Percentiles rank a stretch among this genome's conserved stretches.
phyloP scores from a whole-genome alignment of 257 asterid genomes.

The Solanum arcanum region DNA sequence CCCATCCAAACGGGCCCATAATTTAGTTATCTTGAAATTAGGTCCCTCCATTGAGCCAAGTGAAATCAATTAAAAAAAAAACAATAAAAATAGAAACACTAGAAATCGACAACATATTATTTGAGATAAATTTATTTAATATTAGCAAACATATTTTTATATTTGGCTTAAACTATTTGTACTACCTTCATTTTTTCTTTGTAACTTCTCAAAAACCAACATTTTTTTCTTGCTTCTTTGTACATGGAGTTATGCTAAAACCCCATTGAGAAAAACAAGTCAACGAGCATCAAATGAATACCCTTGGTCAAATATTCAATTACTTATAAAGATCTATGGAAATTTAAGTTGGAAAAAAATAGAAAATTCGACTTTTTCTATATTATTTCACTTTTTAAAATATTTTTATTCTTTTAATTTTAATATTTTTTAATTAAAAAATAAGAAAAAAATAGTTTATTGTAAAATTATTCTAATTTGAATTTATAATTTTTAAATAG shows the following conservation, averaged over 20 bases:
- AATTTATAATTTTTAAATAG: not conserved
- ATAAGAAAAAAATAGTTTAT: no score
- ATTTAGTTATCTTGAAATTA: constrained; percentile 17
- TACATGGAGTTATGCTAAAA: constrained; percentile 6
- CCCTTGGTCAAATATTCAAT: not conserved
- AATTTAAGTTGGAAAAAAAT: no score
- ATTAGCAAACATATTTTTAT: not conserved
- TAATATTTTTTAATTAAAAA: no score
- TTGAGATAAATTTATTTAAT: constrained; percentile 1
- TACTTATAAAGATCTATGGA: not conserved
- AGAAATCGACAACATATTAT: constrained; percentile 25
- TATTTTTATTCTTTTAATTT: no score
- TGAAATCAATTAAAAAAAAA: constrained; percentile 19
- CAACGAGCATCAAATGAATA: constrained; percentile 17
- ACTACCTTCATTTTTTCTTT: not conserved
- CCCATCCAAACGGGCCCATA: no score
- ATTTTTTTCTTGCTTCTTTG: not conserved
- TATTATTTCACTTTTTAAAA: no score
- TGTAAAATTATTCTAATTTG: not conserved
- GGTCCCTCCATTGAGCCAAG: constrained; percentile 62
- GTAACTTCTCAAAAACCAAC: not conserved
- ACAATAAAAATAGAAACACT: constrained; percentile 17
- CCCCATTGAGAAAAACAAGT: constrained; percentile 18
- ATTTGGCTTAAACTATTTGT: not conserved
- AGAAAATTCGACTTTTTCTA: no score